A percentile compares a stretch with the other conserved stretches of the same genome.
These are phyloP conservation scores for Cornus kousa DNA, from an alignment of 148 eudicot species.

Conservation along the genomic window DNA sequence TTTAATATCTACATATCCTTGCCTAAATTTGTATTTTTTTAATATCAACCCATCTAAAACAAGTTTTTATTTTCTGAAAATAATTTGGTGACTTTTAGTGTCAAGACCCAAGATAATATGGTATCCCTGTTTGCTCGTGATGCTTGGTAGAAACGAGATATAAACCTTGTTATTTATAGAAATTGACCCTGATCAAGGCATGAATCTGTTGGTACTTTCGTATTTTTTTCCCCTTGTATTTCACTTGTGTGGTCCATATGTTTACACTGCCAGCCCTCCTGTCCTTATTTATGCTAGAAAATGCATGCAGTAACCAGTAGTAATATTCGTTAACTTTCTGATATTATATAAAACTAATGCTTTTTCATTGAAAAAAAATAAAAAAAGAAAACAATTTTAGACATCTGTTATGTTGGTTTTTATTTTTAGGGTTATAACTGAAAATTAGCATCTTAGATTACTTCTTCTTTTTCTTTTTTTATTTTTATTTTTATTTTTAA, in stretches of 20 bases:
- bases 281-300: too few species aligned
- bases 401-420: not conserved
- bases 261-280: too few species aligned
- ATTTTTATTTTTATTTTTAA: too few species aligned
- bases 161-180: not conserved
- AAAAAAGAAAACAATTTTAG: not conserved
- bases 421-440: not conserved
- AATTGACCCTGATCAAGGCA: too few species aligned
- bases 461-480: not conserved
- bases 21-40: not conserved
- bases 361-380: too few species aligned
- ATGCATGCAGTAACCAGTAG: too few species aligned
- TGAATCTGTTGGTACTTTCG: not conserved
- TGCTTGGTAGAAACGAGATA: not conserved
- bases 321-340: too few species aligned
- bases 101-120: not conserved
- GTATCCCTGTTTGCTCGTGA: too few species aligned
- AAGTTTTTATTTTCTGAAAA: too few species aligned
- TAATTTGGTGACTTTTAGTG: too few species aligned
- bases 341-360: not conserved
- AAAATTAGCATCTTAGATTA: not conserved
- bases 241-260: too few species aligned
- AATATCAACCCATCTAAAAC: not conserved
- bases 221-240: too few species aligned
- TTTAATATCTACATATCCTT: not conserved